Conservation (phyloP, 1,284 basidiomycete genomes). For the Vanrija sp. region DNA sequence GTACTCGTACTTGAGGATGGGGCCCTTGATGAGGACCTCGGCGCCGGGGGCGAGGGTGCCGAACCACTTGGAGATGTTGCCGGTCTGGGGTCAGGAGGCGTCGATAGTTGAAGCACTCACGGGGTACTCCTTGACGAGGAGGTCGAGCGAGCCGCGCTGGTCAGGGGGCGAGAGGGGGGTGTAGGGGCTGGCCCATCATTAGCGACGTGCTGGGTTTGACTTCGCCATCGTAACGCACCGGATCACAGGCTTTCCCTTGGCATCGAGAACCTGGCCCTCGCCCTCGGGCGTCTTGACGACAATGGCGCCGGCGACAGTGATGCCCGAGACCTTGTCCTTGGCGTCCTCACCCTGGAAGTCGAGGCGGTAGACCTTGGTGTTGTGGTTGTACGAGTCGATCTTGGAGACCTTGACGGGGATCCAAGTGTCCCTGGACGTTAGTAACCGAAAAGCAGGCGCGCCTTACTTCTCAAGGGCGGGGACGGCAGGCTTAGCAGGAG, state of each 20-base stretch:
- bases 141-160: conserved; percentile 66
- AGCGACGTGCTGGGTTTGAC: too few relatives aligned
- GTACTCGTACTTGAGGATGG: conserved; percentile 76
- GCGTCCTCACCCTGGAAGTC: conserved; percentile 76
- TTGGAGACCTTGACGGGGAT: conserved; percentile 67
- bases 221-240: conserved; percentile 52
- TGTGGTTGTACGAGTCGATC: conserved; percentile 88
- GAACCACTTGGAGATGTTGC: conserved; percentile 75
- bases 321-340: conserved; percentile 57
- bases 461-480: conserved; percentile 34
- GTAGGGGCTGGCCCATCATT: conserved; percentile 64
- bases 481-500: conserved; percentile 10
- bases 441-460: neutral
- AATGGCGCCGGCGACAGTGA: conserved; percentile 58
- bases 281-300: conserved; percentile 52
- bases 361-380: conserved; percentile 79
- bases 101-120: conserved; percentile 23
- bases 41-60: conserved; percentile 71
- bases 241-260: conserved; percentile 83
- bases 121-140: conserved; percentile 75
- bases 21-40: conserved; percentile 82
- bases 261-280: conserved; percentile 54
- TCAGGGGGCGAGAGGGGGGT: conserved; percentile 75
- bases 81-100: conserved; percentile 31
- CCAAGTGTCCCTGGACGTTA: conserved; percentile 38